Evolutionary conservation across 106 monocot species (phyloP).

Genomic region (Cymbidium sinense): DNA sequence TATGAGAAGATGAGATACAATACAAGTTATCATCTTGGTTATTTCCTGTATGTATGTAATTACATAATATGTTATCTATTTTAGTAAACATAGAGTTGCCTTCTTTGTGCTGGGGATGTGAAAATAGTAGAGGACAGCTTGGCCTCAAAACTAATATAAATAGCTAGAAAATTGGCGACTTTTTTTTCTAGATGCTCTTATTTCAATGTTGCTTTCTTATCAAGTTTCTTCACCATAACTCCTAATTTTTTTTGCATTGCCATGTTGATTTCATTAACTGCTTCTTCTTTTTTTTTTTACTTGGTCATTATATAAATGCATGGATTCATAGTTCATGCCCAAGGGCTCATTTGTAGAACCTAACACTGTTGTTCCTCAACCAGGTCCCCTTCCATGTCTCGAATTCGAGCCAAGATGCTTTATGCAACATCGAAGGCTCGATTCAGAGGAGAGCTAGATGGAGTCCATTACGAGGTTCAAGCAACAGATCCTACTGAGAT

Average conservation of each 20-base stretch:
- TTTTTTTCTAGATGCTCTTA: neutral
- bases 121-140: too few species aligned
- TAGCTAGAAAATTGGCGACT: too few species aligned
- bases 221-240: neutral
- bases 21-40: neutral
- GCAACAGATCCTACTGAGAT: slow-evolving; percentile 19
- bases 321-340: too few species aligned
- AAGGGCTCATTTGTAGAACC: too few species aligned
- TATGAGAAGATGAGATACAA: too few species aligned
- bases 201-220: neutral
- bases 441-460: slow-evolving; percentile 14
- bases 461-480: slow-evolving; percentile 24
- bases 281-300: too few species aligned
- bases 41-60: neutral
- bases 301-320: too few species aligned
- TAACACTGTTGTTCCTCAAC: neutral
- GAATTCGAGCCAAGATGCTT: slow-evolving; percentile 27
- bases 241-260: neutral
- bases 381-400: slow-evolving; percentile 19
- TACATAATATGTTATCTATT: too few species aligned
- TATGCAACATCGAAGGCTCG: slow-evolving; percentile 21
- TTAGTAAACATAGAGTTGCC: too few species aligned
- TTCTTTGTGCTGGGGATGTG: too few species aligned
- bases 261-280: neutral
- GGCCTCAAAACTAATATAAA: too few species aligned